These are phyloP conservation scores for Excoecaria cochinchinensis DNA, from an alignment of 345 rosid genomes.

Conservation along the genomic window DNA sequence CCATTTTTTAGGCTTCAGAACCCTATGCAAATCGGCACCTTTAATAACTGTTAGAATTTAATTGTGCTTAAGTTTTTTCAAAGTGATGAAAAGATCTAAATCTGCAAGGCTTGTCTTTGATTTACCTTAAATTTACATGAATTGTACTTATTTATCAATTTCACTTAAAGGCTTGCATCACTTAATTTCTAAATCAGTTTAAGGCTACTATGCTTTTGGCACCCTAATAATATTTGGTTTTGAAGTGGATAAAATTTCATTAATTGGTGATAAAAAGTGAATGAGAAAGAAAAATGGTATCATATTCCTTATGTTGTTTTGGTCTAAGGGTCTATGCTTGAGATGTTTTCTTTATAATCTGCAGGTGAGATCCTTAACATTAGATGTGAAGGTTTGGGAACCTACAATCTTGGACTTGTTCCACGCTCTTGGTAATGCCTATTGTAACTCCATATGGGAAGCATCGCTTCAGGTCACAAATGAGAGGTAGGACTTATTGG, in stretches of 20 bases:
- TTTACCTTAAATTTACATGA: background rate
- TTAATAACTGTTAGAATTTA: background rate
- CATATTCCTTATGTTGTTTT: too few relatives aligned
- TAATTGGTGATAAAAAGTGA: background rate
- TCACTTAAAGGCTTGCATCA: background rate
- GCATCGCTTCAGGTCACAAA: conserved; percentile 43
- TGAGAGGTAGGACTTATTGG: conserved; percentile 41
- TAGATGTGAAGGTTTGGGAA: conserved; percentile 95
- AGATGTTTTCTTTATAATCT: conserved; percentile 16
- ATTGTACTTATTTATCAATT: background rate
- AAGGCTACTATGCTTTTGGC: background rate
- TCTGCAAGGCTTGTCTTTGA: background rate
- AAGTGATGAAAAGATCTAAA: background rate
- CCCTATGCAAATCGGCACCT: background rate
- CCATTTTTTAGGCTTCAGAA: too few relatives aligned
- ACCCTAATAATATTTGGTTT: background rate
- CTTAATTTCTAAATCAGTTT: background rate
- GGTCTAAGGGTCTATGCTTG: background rate
- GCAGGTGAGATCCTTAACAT: conserved; percentile 81
- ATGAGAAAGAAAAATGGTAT: background rate
- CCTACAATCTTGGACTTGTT: conserved; percentile 68
- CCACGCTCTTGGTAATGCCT: conserved; percentile 63
- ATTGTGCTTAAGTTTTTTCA: background rate
- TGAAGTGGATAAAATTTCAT: background rate
- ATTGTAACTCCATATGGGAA: conserved; percentile 84